Evolutionary conservation across 2,329 filamentous ascomycete species (phyloP), one percentile per base, ranked within the genome.

Genomic region (Setomelanomma holmii): DNA sequence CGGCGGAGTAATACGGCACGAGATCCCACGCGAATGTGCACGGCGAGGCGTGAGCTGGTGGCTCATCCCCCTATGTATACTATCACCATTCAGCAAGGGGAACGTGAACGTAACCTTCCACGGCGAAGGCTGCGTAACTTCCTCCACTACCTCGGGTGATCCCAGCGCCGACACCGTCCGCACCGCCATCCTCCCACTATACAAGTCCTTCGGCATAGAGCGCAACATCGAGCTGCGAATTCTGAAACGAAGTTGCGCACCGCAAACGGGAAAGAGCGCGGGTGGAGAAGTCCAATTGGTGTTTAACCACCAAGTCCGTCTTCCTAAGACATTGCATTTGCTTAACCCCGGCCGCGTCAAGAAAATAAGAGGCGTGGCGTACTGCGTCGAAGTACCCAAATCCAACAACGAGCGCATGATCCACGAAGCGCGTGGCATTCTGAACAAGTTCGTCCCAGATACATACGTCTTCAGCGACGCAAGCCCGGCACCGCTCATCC

Each of bases 321-420:
- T 98, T 45, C 95, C 95, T 10, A 96, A 96, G 80, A 99, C 95
- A 33, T 80, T 99, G 71, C 95, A 99, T 75, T 78, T 97, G 49
- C 83, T 96, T 64, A 89, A 86, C 58, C 86, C 93, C 0, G 95
- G 95, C 6, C 83, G 90, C 49, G 89, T 99, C 67, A 93, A 92
- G 82, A 86, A 87, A 63, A 89, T 99, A 61, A 84, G 93, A 50
- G 95, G 95, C 53, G 95, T 99, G 38, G 93, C 95, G 41, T 99
- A 98, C 76, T 89, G 90, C 49, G 92, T 91, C 1, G 95, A 96
- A 40, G 93, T 98, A 0, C 90, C 90, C 10, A 93, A 90, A 0
- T 92, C 89, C 43, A 97, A 97, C 74, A 99, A 98, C 72, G 90
- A 89, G 56, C 84, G 95, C 59, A 96, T 97, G 90, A 99, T 98